Base-by-base conservation (phyloP, 163 green algal genomes). In the Coccomyxa subellipsoidea region DNA sequence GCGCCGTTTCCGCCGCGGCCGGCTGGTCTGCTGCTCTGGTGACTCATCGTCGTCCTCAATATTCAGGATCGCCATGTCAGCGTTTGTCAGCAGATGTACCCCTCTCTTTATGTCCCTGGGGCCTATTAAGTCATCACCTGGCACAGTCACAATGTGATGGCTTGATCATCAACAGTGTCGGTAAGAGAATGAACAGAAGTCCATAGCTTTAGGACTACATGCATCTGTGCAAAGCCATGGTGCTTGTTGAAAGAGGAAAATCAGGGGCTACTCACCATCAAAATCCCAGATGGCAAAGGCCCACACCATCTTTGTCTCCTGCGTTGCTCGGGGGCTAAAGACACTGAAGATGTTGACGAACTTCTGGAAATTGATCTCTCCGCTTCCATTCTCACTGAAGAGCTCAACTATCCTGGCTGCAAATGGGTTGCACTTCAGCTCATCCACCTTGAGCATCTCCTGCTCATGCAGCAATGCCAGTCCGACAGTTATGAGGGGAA, bases 241-340 rank as follows among this genome's bases (percentile, higher is more conserved):
- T 35, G 18, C 69, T 34, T 59, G 47, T 27, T 2, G 47, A 18
- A 59, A 59, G 40, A 23, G 40, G 40, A 8, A 59, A 1, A 25
- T 10, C 8, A 31, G 23, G 15, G 32, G 71, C 71, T 15, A 12
- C 15, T 29, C 35, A 84, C 87, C 87, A 69, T 90, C 84, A 80
- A 90, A 90, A 78, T 90, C 87, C 87, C 87, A 90, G 23, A 90
- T 36, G 23, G 84, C 87, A 83, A 90, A 90, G n/a, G 87, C 87
- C 87, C 87, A 90, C 15, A 88, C 78, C 40, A 85, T 76, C 79
- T 88, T 90, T 38, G 80, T 81, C 39, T 89, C 84, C 7, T 29
- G 35, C 29, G 72, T 80, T 8, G 87, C 82, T 9, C 83, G 79
- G 18, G 73, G 39, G 59, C 69, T 83, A 80, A 90, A 90, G 29